Evolutionary conservation across 179 eudicot species (phyloP).

Genomic region (Beta lomatogona): DNA sequence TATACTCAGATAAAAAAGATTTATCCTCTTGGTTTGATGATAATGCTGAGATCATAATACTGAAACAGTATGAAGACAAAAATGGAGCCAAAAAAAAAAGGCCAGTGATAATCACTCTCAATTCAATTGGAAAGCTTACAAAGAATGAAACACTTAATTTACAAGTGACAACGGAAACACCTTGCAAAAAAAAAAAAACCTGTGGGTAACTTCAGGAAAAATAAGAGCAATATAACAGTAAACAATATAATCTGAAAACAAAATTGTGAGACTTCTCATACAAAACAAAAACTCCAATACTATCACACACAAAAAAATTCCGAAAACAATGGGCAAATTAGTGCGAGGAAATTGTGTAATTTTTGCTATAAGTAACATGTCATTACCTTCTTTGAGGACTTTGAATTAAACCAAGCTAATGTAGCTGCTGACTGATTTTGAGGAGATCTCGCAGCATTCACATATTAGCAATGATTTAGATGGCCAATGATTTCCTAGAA

Average conservation of each 20-base stretch:
- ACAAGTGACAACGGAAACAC: not conserved
- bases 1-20: too few relatives aligned
- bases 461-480: slow-evolving; percentile 1
- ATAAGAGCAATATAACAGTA: not conserved
- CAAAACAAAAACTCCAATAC: not conserved
- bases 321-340: not conserved
- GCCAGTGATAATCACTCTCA: not conserved
- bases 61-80: too few relatives aligned
- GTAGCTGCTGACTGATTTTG: slow-evolving; percentile 39
- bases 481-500: not conserved
- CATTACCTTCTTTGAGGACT: too few relatives aligned
- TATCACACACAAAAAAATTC: not conserved
- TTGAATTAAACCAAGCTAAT: slow-evolving; percentile 38
- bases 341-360: not conserved
- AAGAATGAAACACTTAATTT: not conserved
- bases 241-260: not conserved
- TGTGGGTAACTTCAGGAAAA: not conserved
- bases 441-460: slow-evolving; percentile 46
- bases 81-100: too few relatives aligned
- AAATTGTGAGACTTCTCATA: not conserved
- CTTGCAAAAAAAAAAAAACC: not conserved
- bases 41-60: too few relatives aligned
- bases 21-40: too few relatives aligned
- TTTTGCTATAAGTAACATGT: not conserved
- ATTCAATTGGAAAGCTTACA: not conserved